Percentiles rank a stretch among this genome's conserved stretches.
phyloP scores from a whole-genome alignment of 345 rosid genomes.

The Syzygium jambos region DNA sequence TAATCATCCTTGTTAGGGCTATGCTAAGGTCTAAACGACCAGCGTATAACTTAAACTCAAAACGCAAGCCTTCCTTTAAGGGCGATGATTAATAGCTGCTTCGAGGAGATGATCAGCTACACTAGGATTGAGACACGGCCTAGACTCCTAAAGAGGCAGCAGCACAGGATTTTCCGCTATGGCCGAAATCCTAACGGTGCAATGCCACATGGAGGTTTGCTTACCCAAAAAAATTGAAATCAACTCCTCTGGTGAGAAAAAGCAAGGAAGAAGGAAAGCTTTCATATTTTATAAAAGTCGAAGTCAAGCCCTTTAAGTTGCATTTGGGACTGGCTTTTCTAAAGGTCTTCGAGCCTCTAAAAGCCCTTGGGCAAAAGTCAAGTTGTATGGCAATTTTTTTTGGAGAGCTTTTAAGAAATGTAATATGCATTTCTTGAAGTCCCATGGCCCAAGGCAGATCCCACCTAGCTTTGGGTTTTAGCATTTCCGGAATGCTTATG shows the following conservation, averaged over 20 bases:
- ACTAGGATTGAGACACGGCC: background rate
- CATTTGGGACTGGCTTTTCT: too few species aligned
- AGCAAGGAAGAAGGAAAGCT: background rate
- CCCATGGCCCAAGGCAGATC: too few species aligned
- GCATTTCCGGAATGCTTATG: too few species aligned
- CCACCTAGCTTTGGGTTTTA: too few species aligned
- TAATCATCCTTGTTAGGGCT: background rate
- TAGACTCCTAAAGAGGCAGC: background rate
- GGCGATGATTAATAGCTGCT: background rate
- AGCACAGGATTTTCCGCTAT: background rate
- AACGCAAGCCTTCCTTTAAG: background rate
- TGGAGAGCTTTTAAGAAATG: too few species aligned
- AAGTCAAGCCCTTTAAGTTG: background rate
- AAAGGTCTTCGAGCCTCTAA: too few species aligned
- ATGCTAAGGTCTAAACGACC: background rate
- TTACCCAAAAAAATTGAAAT: background rate
- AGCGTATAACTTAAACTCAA: background rate
- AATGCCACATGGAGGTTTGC: background rate
- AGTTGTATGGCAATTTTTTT: too few species aligned
- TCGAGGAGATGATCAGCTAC: background rate
- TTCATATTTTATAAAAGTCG: too few species aligned
- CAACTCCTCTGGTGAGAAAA: background rate
- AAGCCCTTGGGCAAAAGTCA: too few species aligned
- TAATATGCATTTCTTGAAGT: too few species aligned
- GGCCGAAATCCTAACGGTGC: background rate